phyloP scores from a whole-genome alignment of 139 green algal genomes.

The Volvox reticuliferus region DNA sequence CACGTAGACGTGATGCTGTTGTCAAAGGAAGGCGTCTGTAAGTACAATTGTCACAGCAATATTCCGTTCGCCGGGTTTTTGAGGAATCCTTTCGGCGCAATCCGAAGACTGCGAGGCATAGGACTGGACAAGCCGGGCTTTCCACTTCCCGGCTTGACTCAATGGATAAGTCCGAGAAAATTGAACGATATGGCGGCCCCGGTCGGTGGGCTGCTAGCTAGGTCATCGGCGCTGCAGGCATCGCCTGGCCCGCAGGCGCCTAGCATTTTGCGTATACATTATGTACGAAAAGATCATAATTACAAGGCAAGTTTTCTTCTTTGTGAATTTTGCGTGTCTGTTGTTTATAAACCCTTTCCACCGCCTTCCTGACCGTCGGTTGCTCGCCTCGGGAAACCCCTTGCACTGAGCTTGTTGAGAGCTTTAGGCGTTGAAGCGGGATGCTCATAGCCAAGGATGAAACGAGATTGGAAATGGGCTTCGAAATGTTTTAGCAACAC shows the following conservation, averaged over 20 bases:
- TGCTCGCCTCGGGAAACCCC: too few relatives aligned
- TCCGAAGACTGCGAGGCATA: not conserved
- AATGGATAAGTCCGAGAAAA: not conserved
- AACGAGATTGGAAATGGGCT: too few relatives aligned
- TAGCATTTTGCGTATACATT: slow-evolving; percentile 29
- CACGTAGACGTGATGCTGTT: not conserved
- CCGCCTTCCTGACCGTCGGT: too few relatives aligned
- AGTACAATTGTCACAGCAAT: too few relatives aligned
- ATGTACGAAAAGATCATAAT: slow-evolving; percentile 58
- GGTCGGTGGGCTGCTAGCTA: not conserved
- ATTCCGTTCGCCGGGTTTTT: too few relatives aligned
- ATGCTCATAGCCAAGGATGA: too few relatives aligned
- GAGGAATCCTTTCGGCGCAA: not conserved
- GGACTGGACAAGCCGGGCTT: not conserved
- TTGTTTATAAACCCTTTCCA: too few relatives aligned
- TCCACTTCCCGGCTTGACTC: not conserved
- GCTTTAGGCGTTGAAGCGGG: too few relatives aligned
- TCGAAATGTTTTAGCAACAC: too few relatives aligned
- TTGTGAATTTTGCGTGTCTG: not conserved
- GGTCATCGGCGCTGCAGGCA: not conserved
- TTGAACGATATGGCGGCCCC: not conserved
- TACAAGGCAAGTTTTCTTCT: slow-evolving; percentile 32
- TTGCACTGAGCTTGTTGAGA: too few relatives aligned
- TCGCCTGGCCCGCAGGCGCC: not conserved
- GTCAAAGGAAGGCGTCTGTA: not conserved